Conservation (phyloP, 78 protist species). For the Dictyostelium purpureum region DNA sequence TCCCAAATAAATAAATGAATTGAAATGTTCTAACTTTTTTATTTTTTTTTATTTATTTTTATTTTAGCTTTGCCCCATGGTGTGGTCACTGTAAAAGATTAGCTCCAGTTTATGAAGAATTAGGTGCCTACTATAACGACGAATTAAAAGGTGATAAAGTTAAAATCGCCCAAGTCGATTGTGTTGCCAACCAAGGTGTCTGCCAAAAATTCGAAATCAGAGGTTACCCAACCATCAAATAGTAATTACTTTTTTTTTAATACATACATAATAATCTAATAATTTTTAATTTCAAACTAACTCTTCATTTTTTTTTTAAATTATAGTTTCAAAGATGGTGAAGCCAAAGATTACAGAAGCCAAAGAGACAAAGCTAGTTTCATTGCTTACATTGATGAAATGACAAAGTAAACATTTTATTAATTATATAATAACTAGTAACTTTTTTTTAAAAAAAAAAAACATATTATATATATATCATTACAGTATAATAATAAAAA, state of each 20-base stretch:
- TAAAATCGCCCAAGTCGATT: conserved; percentile 76
- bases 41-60: too few species aligned
- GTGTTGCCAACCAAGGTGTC: conserved; percentile 9
- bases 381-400: conserved; percentile 17
- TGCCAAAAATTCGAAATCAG: conserved; percentile 12
- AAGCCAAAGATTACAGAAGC: conserved; percentile 33
- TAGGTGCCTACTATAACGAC: conserved; percentile 51
- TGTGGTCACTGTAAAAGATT: conserved; percentile 94
- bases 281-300: neutral
- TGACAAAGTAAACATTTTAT: conserved; percentile 29
- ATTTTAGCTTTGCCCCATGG: conserved; percentile 87
- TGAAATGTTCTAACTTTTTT: too few species aligned
- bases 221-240: conserved; percentile 73
- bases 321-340: neutral
- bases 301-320: neutral
- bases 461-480: too few species aligned
- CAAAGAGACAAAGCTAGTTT: conserved; percentile 22
- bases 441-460: neutral
- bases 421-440: neutral
- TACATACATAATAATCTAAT: neutral
- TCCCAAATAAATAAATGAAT: too few species aligned
- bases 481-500: neutral
- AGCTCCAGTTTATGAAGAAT: conserved; percentile 86
- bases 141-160: neutral
- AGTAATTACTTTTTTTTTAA: neutral